Base-by-base conservation (phyloP, 306 rosid genomes). In the Trichosanthes truncata region DNA sequence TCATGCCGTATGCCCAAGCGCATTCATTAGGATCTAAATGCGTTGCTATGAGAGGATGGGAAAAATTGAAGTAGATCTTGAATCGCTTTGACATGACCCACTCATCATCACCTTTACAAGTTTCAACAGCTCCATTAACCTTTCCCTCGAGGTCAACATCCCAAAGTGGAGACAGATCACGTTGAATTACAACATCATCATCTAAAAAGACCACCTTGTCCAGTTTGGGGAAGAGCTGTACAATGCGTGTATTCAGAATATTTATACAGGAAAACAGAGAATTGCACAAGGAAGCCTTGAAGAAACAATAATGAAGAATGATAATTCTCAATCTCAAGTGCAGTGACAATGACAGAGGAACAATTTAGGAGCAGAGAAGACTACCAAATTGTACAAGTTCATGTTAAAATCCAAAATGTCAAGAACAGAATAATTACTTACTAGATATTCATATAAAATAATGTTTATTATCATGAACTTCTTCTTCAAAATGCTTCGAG, bases 1-100 rank as follows among this genome's bases (percentile, higher is more conserved):
- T 94, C 98, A 94, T 92, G 82, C 97, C 97, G 57, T 94, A 94
- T 76, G 98, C 98, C 98, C 98, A 94, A 21, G 98, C 97, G 83
- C 98, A 94, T 80, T 94, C 97, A 59, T 92, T 88, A 76, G 97
- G 95, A 81, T 94, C 90, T 88, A 94, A 88, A 86, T 87, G 73
- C 76, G 82, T 76, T 65, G 87, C 80, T 82, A 94, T 60, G 52
- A 87, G 91, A 63, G 98, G 98, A 78, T 94, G 97, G 36, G 98
- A 89, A 84, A 94, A 94, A 81, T 94, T 94, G 88, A 94, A 94
- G 86, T 94, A 94, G 82, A 91, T 92, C 90, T 87, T 87, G 83
- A 92, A 92, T 33, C 77, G 89, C 88, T 94, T 94, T 17, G 97
- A 91, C 98, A 94, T 91, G 73, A 94, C 97, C 98, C 97, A 94